Percentiles rank a stretch among this genome's conserved stretches.
Evolutionary conservation across 768 basidiomycete species (phyloP).

Genomic region (Thelephora ganbajun): DNA sequence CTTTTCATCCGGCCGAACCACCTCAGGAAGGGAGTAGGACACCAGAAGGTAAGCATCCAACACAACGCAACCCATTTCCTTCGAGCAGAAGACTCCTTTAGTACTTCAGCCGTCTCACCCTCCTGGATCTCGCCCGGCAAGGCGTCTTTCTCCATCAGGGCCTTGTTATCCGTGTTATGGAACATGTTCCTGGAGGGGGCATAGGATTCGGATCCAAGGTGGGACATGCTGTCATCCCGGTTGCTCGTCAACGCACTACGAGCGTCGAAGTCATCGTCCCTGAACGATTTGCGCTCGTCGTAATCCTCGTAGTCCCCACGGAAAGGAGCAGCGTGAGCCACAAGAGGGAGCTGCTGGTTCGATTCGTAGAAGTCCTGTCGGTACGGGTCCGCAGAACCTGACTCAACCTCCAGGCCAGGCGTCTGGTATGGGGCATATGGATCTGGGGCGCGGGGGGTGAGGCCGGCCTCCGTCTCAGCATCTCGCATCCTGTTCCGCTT

Average conservation of each 20-base stretch:
- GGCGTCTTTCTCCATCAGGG: conserved; percentile 64
- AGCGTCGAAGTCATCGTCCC: conserved; percentile 69
- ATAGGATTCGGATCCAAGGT: conserved; percentile 85
- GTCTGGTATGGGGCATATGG: conserved; percentile 69
- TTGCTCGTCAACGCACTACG: conserved; percentile 67
- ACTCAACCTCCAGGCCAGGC: conserved; percentile 31
- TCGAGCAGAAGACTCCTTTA: conserved; percentile 71
- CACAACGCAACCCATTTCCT: conserved; percentile 80
- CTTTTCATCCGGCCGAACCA: conserved; percentile 89
- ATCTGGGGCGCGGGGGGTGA: conserved; percentile 43
- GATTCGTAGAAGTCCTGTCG: conserved; percentile 24
- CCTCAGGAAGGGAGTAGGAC: conserved; percentile 56
- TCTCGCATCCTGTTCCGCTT: conserved; percentile 69
- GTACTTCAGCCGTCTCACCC: conserved; percentile 75
- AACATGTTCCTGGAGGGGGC: conserved; percentile 96
- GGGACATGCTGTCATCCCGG: conserved; percentile 63
- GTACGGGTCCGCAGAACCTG: conserved; percentile 39
- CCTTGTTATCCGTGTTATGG: conserved; percentile 65
- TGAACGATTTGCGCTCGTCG: conserved; percentile 60
- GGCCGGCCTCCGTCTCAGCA: conserved; percentile 58
- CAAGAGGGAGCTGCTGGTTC: conserved; percentile 68
- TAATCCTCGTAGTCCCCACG: conserved; percentile 70
- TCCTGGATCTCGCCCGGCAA: conserved; percentile 78
- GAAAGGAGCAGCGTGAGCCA: conserved; percentile 71
- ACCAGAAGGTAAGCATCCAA: conserved; percentile 87